Evolutionary conservation across 176 grass and related monocot genomes (phyloP), one percentile per base, ranked within the genome.

Genomic region (Tuctoria greenei): DNA sequence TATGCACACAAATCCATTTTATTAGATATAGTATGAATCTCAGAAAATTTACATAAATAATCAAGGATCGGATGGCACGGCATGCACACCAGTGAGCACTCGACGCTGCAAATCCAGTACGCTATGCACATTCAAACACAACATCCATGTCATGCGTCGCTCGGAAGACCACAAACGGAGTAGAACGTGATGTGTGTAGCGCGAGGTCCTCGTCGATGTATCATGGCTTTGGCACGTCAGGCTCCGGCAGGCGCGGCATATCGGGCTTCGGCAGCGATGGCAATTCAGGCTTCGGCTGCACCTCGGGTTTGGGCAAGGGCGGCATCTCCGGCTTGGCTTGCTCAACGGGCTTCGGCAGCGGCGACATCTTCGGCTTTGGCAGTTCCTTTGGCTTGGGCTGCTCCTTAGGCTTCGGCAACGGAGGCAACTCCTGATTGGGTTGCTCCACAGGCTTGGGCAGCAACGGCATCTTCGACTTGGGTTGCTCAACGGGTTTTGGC

Each of bases 171-270:
- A 31, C 31, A 31, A 31, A 24, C 16, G 8, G 1, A 61, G 60
- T 25, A 24, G 20, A 72, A 58, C 10, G 42, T 26, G 25, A 16
- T 0, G 16, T 24, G 8, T 41, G 44, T 46, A 8, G 39, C 39
- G 12, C 2, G 44, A 11, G 28, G 45, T 51, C 46, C 28, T 52
- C 18, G 8, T 74, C 25, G 37, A 11, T 74, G 28, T 16, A 52
- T 86, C 70, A 75, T 62, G 83, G 77, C 44, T 67, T 72, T 42
- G 25, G 37, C 21, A 16, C 37, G 7, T 10, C 10, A 8, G 25
- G 37, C 35, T 67, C 46, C 8, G 34, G 61, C 45, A 17, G 25
- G 5, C 4, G 13, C 31, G 31, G 31, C 31, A 31, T 31, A 31
- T 31, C 31, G 31, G 31, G 31, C 31, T 31, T 31, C 31, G 37